Percentiles rank a stretch among this genome's conserved stretches.
Conservation (phyloP, 2,329 filamentous ascomycete genomes). For the Alternaria solani region DNA sequence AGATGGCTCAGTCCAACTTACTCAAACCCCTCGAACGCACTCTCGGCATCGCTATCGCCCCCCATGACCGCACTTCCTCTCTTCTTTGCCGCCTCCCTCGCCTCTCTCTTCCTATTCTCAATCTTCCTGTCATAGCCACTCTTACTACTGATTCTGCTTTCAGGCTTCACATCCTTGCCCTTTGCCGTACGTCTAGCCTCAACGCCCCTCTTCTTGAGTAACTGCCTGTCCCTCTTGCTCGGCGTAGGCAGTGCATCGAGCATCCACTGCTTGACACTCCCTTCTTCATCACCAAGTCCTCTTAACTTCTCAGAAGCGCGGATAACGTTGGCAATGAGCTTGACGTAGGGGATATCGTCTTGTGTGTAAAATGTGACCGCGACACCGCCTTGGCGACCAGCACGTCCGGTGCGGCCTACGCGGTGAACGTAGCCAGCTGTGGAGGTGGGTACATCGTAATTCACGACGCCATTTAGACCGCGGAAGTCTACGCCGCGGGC, state of each 20-base stretch:
- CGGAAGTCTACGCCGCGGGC: constrained; percentile 93
- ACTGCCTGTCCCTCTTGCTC: constrained; percentile 83
- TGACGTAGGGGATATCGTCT: constrained; percentile 89
- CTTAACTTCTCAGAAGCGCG: constrained; percentile 78
- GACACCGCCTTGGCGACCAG: constrained; percentile 84
- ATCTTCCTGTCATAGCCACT: constrained; percentile 75
- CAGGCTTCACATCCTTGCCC: constrained; percentile 30
- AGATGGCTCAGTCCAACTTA: not conserved
- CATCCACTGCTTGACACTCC: constrained; percentile 72
- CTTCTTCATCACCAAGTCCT: constrained; percentile 51
- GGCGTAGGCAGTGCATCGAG: constrained; percentile 85
- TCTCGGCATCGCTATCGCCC: constrained; percentile 20
- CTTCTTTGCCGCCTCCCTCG: constrained; percentile 44
- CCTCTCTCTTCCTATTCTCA: constrained; percentile 72
- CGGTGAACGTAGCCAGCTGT: constrained; percentile 92
- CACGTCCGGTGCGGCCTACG: constrained; percentile 87
- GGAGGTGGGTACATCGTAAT: constrained; percentile 95
- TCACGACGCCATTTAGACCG: constrained; percentile 94
- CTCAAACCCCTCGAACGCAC: constrained; percentile 54
- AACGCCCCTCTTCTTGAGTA: constrained; percentile 81
- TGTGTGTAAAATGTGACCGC: constrained; percentile 95
- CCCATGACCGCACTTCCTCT: constrained; percentile 32
- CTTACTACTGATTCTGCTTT: constrained; percentile 79
- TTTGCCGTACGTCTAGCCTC: constrained; percentile 67
- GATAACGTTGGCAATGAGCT: constrained; percentile 93